These are phyloP conservation scores for Sclerospora graminicola DNA, from an alignment of 352 stramenopile species.

Conservation along the genomic window DNA sequence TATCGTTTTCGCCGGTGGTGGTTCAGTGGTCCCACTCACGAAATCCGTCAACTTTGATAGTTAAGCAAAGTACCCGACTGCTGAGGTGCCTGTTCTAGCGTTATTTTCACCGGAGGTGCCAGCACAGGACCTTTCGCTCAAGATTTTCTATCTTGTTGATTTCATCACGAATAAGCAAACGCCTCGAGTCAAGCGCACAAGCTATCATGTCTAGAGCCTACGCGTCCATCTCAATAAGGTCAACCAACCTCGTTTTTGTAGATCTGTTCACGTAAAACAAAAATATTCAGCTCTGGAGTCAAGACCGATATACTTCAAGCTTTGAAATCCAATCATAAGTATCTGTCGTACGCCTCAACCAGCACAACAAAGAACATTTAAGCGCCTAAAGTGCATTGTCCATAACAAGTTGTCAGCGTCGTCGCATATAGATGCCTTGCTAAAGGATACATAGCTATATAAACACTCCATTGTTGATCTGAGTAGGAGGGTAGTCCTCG, in stretches of 20 bases:
- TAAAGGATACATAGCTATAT: too few relatives aligned
- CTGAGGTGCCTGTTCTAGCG: slow-evolving; percentile 41
- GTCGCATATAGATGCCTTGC: too few relatives aligned
- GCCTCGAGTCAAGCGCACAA: slow-evolving; percentile 31
- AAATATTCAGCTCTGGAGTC: slow-evolving; percentile 10
- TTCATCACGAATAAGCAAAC: slow-evolving; percentile 77
- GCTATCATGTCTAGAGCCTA: slow-evolving; percentile 38
- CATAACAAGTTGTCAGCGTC: too few relatives aligned
- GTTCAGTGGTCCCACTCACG: slow-evolving; percentile 44
- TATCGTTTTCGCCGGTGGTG: slow-evolving; percentile 46
- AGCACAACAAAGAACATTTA: too few relatives aligned
- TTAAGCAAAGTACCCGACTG: slow-evolving; percentile 22
- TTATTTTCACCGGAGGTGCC: slow-evolving; percentile 45
- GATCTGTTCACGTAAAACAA: slow-evolving; percentile 19
- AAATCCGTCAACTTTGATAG: slow-evolving; percentile 40
- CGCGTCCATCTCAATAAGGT: slow-evolving; percentile 23
- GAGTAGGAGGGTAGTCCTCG: too few relatives aligned
- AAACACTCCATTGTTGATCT: too few relatives aligned
- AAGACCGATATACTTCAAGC: too few relatives aligned
- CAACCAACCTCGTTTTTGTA: slow-evolving; percentile 39
- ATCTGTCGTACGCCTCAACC: too few relatives aligned
- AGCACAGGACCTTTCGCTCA: slow-evolving; percentile 54
- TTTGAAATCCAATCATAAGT: too few relatives aligned
- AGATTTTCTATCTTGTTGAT: slow-evolving; percentile 82
- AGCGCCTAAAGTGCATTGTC: too few relatives aligned